Base-by-base conservation (phyloP, 2,329 filamentous ascomycete genomes). In the Drechslerella stenobrocha region DNA sequence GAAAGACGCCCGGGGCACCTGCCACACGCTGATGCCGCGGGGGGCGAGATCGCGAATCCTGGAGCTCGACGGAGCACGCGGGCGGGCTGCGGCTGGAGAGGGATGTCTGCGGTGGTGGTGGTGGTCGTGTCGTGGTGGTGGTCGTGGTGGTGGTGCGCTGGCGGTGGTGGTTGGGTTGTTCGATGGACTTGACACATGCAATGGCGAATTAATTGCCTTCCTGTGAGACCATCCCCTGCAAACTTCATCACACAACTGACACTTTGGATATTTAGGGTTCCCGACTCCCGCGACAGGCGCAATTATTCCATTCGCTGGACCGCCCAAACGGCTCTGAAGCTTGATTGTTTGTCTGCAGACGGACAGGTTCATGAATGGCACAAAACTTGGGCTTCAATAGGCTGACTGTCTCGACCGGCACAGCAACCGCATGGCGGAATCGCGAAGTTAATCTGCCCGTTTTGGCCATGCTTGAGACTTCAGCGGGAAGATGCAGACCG, bases 101-200 rank as follows among this genome's bases (percentile, higher is more conserved):
- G 15, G 13, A 42, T 9, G 34, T 37, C 3, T 13, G 11, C 11
- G 34, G 11, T 13, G 34, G 34, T 3, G 3, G 34, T 15, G 34
- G 15, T 37, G 34, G 30, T 6, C 30, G 30, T 6, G 13, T 13
- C 6, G 34, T 37, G 15, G 37, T 20, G 13, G 37, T 18, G 37
- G 37, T 42, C 6, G 37, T 42, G 15, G 18, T 42, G 37, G 37
- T 20, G 37, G 37, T 42, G 37, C 37, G 37, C 37, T 42, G 37
- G 37, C 8, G 37, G 22, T 42, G 37, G 15, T 42, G 37, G 22
- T 42, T 42, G 37, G 37, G 37, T 37, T 4, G 34, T 15, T 37
- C 34, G 34, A 37, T 9, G 34, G 3, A 37, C 13, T 37, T 37
- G 15, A 37, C 34, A 37, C 30, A 32, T 13, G 30, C 6, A 6